Evolutionary conservation across 1,284 basidiomycete species (phyloP).

Genomic region (Athelia sp.): DNA sequence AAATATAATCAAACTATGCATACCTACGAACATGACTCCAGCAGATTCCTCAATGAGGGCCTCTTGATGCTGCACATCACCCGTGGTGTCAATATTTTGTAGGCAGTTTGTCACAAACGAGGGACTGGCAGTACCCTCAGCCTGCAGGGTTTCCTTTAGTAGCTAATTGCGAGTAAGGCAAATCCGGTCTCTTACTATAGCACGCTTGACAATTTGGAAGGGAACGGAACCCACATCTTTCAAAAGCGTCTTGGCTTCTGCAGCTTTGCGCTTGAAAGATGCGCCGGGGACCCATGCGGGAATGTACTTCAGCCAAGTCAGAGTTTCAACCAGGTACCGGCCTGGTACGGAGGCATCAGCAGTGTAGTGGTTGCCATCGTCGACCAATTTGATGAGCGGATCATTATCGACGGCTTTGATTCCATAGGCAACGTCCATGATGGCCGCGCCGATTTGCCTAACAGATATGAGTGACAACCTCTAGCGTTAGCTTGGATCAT

Average conservation of each 20-base stretch:
- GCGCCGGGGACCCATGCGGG: constrained; percentile 34
- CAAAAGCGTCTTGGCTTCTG: constrained; percentile 17
- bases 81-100: too few relatives aligned
- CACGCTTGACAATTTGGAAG: constrained; percentile 5
- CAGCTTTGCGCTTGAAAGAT: constrained; percentile 24
- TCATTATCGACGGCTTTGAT: constrained; percentile 21
- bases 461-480: constrained; percentile 5
- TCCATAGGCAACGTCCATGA: constrained; percentile 10
- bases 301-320: constrained; percentile 24
- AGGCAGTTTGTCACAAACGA: too few relatives aligned
- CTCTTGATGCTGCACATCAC: too few relatives aligned
- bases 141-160: too few relatives aligned
- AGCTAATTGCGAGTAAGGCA: too few relatives aligned
- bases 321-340: constrained; percentile 11
- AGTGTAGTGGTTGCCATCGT: constrained; percentile 9
- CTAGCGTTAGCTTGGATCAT: neutral
- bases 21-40: too few relatives aligned
- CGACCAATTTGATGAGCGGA: constrained; percentile 24
- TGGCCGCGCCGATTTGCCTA: constrained; percentile 11
- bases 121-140: too few relatives aligned
- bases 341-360: constrained; percentile 15
- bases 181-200: too few relatives aligned
- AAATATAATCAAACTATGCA: too few relatives aligned
- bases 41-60: too few relatives aligned
- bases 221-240: neutral